A percentile compares a stretch with the other conserved stretches of the same genome.
Conservation (phyloP, 495 filamentous ascomycete genomes). For the Oidiodendron maius region DNA sequence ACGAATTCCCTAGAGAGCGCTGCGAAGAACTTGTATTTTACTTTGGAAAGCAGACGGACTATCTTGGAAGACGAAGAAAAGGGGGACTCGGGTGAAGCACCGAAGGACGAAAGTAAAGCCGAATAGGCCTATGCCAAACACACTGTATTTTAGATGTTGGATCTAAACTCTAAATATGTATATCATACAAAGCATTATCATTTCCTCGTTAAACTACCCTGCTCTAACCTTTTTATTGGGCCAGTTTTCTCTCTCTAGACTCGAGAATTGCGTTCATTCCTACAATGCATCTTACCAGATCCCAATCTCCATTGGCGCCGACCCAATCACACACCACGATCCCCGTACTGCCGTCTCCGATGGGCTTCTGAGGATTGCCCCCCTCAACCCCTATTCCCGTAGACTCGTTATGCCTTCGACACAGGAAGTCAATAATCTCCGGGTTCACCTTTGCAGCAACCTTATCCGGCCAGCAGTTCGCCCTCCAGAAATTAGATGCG, state of each 20-base stretch:
- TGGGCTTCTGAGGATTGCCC: conserved; percentile 26
- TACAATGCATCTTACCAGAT: conserved; percentile 80
- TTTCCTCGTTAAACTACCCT: not conserved
- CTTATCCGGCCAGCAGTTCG: conserved; percentile 87
- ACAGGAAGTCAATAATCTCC: conserved; percentile 75
- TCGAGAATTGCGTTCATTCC: conserved; percentile 82
- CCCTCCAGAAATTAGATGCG: conserved; percentile 89
- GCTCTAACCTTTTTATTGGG: not conserved
- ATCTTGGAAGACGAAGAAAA: conserved; percentile 69
- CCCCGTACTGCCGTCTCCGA: conserved; percentile 80
- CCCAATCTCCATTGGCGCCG: conserved; percentile 86
- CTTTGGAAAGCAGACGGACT: conserved; percentile 73
- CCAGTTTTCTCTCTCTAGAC: conserved; percentile 29
- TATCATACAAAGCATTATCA: conserved; percentile 5
- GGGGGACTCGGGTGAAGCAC: conserved; percentile 25
- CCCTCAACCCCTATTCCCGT: conserved; percentile 27
- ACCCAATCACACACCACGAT: conserved; percentile 94
- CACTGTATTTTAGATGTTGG: conserved; percentile 23
- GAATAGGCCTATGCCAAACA: conserved; percentile 2
- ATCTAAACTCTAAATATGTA: conserved; percentile 10
- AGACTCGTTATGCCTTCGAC: conserved; percentile 51
- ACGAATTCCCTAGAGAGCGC: conserved; percentile 69
- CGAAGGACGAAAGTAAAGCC: conserved; percentile 28
- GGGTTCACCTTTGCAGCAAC: conserved; percentile 92
- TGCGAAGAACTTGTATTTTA: conserved; percentile 73